Conservation (phyloP, 1,139 yeast genomes). For the Yamadazyma epiphylla region DNA sequence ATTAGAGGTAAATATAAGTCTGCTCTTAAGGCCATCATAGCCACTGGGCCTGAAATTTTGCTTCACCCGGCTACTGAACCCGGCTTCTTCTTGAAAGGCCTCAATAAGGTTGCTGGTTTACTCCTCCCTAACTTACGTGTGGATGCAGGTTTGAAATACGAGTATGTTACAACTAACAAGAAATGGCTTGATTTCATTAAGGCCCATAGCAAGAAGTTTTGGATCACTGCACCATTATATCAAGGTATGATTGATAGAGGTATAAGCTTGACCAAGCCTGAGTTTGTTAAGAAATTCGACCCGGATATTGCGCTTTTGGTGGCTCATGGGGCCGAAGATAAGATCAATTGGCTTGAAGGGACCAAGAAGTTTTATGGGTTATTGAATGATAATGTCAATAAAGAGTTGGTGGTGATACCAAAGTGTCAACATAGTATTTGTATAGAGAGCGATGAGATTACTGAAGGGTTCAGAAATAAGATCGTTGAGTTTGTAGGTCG, state of each 20-base stretch:
- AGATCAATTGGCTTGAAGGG: constrained; percentile 54
- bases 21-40: constrained; percentile 52
- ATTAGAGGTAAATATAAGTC: constrained; percentile 59
- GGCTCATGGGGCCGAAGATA: constrained; percentile 38
- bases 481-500: constrained; percentile 8
- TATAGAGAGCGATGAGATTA: constrained; percentile 39
- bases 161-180: constrained; percentile 54
- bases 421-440: constrained; percentile 44
- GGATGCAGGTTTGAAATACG: constrained; percentile 53
- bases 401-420: constrained; percentile 23
- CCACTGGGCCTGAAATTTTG: constrained; percentile 64
- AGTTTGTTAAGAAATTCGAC: constrained; percentile 39
- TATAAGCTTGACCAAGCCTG: constrained; percentile 40
- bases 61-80: constrained; percentile 62
- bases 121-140: constrained; percentile 52
- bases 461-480: constrained; percentile 19
- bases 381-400: constrained; percentile 26
- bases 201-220: constrained; percentile 35
- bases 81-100: constrained; percentile 37
- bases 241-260: constrained; percentile 70
- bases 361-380: constrained; percentile 44
- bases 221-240: constrained; percentile 40
- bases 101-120: constrained; percentile 47
- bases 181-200: constrained; percentile 44
- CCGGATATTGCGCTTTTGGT: constrained; percentile 46